A percentile compares a stretch with the other conserved stretches of the same genome.
phyloP scores from a whole-genome alignment of 2,329 filamentous ascomycete species.

The Fusarium devonianum region DNA sequence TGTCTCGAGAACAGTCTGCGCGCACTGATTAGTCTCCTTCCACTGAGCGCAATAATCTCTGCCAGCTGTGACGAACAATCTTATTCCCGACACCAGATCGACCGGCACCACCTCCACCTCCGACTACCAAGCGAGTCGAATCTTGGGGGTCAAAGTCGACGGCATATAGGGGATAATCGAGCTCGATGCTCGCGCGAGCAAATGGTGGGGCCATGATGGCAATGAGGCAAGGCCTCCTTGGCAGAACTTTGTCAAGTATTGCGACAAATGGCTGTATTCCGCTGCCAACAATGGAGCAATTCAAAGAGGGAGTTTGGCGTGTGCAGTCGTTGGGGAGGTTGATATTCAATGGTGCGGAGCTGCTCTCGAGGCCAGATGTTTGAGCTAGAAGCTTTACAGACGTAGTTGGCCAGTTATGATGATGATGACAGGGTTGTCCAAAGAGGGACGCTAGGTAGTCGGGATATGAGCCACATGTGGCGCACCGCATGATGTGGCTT shows the following conservation, averaged over 20 bases:
- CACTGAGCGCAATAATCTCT: background rate
- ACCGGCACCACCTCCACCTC: constrained; percentile 85
- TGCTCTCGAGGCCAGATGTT: constrained; percentile 39
- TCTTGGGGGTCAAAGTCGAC: constrained; percentile 88
- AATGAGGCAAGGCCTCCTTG: constrained; percentile 26
- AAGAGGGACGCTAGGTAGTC: constrained; percentile 20
- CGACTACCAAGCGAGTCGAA: constrained; percentile 77
- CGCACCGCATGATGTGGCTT: constrained; percentile 24
- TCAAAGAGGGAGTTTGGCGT: constrained; percentile 13
- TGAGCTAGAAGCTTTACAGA: constrained; percentile 25
- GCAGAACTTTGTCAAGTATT: background rate
- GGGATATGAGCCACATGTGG: constrained; percentile 15
- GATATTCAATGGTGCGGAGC: constrained; percentile 23
- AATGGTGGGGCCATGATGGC: constrained; percentile 51
- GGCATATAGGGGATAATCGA: constrained; percentile 85
- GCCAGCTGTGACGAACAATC: constrained; percentile 64
- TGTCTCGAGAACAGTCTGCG: constrained; percentile 75
- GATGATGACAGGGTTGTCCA: constrained; percentile 9
- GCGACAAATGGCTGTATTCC: background rate
- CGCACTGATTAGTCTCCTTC: constrained; percentile 19
- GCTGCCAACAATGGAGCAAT: background rate
- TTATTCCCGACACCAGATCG: constrained; percentile 86
- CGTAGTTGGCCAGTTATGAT: constrained; percentile 28
- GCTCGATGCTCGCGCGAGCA: constrained; percentile 66
- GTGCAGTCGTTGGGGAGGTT: constrained; percentile 18